Base-by-base conservation (phyloP, 345 rosid genomes). In the Stellera chamaejasme region DNA sequence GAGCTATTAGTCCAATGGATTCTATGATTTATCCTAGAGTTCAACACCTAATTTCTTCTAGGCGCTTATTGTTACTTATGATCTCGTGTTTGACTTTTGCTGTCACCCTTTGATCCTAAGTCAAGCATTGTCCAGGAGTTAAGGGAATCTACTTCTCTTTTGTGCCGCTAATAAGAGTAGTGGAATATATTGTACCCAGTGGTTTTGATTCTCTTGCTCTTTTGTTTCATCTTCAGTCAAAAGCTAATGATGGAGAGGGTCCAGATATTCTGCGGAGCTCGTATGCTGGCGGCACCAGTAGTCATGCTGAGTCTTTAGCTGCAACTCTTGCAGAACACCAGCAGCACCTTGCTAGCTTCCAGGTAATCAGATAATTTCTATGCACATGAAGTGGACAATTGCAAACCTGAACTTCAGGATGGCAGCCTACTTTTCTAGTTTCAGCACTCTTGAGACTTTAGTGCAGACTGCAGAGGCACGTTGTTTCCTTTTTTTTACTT, bases 211-310 rank as follows among this genome's bases (percentile, higher is more conserved):
- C 39, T 32, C 39, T 3, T 3, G 9, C 39, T 32, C 39, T 8
- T 32, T 32, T 2, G 39, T 60, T 71, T 75, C 61, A 65, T 69
- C 43, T 60, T 15, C 55, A 93, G 99, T 92, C 96, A 45, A 93
- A 93, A 83, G 84, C 97, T 66, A 93, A 93, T 69, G 90, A 87
- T 16, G 99, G 99, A 73, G 88, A 87, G 60, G 99, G 99, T 69
- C 99, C 99, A 71, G 97, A 93, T 75, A 81, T 93, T 58, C 69
- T 93, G 73, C 82, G 85, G 62, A 79, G 83, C 65, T 70, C 77
- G n/a, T 76, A 76, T 52, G 92, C 83, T 72, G 88, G 92, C 53
- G 78, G 82, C 69, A 67, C 82, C 48, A 82, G 83, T 80, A 88
- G 96, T 60, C 99, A 93, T 79, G 78, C 88, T 32, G 96, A 87